Percentiles rank a stretch among this genome's conserved stretches.
Evolutionary conservation across 1,284 basidiomycete species (phyloP).

Genomic region (Malassezia sp.): DNA sequence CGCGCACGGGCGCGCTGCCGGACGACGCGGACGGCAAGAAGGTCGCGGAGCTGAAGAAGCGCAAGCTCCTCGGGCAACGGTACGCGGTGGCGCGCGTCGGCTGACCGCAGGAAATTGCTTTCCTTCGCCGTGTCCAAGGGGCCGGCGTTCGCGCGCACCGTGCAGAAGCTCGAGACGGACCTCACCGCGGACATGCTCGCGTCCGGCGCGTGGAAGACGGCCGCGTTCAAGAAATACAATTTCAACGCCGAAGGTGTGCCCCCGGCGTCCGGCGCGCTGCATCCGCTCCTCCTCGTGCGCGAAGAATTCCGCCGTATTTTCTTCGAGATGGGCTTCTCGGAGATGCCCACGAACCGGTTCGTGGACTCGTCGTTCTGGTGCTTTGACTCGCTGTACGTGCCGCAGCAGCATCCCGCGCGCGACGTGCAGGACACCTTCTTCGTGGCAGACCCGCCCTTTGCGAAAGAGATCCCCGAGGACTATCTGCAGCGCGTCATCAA

Average conservation of each 20-base stretch:
- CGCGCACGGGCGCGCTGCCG: slow-evolving; percentile 58
- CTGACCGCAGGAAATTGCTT: slow-evolving; percentile 82
- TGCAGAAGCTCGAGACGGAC: slow-evolving; percentile 95
- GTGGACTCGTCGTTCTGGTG: slow-evolving; percentile 99
- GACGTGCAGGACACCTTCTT: slow-evolving; percentile 99
- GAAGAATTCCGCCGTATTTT: slow-evolving; percentile 98
- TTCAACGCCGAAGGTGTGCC: slow-evolving; percentile 90
- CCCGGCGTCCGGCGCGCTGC: slow-evolving; percentile 77
- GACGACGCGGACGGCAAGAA: slow-evolving; percentile 58
- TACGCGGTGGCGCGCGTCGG: too few species aligned
- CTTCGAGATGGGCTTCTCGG: slow-evolving; percentile 99
- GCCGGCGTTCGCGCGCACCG: slow-evolving; percentile 73
- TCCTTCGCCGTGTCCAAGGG: slow-evolving; percentile 88
- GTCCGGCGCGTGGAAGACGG: slow-evolving; percentile 49
- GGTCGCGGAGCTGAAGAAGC: slow-evolving; percentile 60
- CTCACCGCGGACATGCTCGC: slow-evolving; percentile 88
- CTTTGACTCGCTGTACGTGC: slow-evolving; percentile 95
- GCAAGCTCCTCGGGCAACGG: slow-evolving; percentile 60
- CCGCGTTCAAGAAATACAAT: slow-evolving; percentile 89
- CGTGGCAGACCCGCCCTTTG: slow-evolving; percentile 75
- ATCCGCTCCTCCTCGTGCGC: slow-evolving; percentile 91
- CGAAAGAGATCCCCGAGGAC: slow-evolving; percentile 65
- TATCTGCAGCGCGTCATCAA: slow-evolving; percentile 82
- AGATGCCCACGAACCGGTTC: slow-evolving; percentile 97
- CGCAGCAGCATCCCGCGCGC: slow-evolving; percentile 95